These are phyloP conservation scores for Aleurites moluccanus DNA, from an alignment of 441 rosid genomes.

Conservation along the genomic window DNA sequence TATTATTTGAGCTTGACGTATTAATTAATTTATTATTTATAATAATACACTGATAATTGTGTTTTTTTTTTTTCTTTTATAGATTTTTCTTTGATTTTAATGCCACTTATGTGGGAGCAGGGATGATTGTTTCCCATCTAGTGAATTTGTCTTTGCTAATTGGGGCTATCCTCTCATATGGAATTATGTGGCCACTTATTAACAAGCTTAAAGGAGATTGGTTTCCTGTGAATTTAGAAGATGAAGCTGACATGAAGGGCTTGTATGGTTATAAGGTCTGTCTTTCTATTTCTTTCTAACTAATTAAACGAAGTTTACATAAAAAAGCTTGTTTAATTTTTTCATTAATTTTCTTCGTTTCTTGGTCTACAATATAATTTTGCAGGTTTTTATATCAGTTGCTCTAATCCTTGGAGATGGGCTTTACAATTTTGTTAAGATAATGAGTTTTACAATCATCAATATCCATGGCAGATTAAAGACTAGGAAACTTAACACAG, in stretches of 20 bases:
- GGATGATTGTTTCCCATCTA: conserved; percentile 87
- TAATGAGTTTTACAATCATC: conserved; percentile 44
- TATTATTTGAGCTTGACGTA: background rate
- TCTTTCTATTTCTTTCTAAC: background rate
- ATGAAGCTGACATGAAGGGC: conserved; percentile 72
- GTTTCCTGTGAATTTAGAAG: conserved; percentile 53
- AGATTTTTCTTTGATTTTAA: conserved; percentile 90
- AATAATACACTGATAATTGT: background rate
- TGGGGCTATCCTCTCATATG: conserved; percentile 84
- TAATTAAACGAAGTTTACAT: background rate
- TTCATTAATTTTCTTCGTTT: background rate
- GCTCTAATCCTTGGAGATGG: conserved; percentile 93
- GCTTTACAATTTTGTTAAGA: conserved; percentile 83
- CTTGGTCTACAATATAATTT: background rate
- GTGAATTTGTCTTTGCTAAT: conserved; percentile 83
- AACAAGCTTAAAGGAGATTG: conserved; percentile 67
- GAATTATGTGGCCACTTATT: conserved; percentile 93
- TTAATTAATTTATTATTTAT: background rate
- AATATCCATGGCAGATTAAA: conserved; percentile 49
- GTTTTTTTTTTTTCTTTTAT: conserved; percentile 29
- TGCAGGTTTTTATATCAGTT: conserved; percentile 70
- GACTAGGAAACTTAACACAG: conserved; percentile 39
- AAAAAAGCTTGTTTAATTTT: background rate
- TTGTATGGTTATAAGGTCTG: conserved; percentile 85
- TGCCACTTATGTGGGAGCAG: conserved; percentile 84